Evolutionary conservation across 352 stramenopile genomes (phyloP), one percentile per base, ranked within the genome.

Genomic region (Phytophthora boehmeriae): DNA sequence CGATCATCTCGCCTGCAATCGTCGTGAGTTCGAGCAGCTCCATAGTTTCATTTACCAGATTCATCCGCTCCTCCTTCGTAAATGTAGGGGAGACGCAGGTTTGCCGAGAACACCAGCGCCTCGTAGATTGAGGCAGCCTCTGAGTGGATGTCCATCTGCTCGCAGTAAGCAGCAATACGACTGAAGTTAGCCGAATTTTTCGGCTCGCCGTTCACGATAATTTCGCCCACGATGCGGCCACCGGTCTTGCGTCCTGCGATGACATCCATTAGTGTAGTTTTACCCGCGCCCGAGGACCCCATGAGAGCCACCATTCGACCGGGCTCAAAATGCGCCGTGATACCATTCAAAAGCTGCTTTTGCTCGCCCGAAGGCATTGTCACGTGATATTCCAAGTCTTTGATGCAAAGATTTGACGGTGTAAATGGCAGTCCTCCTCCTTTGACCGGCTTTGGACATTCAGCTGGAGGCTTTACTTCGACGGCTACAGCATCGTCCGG

Each of bases 91-190:
- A 98, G 80, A 30, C 96, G 78, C 19, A 98, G 67, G 28, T 78
- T 76, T 0, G 93, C 93, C 17, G 89, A 97, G 67, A 98, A 98
- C 42, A 90, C 71, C 5, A 98, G 76, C 14, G 91, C 90, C 63
- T 98, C 93, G 36, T 78, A 68, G 43, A 97, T 92, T 20, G 89
- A 97, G 9, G 88, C 67, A 23, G 83, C 70, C 35, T 92, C 79
- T 39, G 83, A 82, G 68, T 97, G 88, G 27, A 92, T 80, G 68
- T 97, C 89, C 66, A 96, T 91, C 66, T 98, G 92, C 75, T 98
- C 93, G 19, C 96, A 93, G 61, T 98, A 98, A 11, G 88, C 93
- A 5, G 78, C 87, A 62, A 96, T 89, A 41, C 93, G 78, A 30
- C 76, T 83, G 62, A 98, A 98, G 41, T 85, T 85, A 23, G 60